Base-by-base conservation (phyloP, 257 asterid species). In the Rhazya stricta region DNA sequence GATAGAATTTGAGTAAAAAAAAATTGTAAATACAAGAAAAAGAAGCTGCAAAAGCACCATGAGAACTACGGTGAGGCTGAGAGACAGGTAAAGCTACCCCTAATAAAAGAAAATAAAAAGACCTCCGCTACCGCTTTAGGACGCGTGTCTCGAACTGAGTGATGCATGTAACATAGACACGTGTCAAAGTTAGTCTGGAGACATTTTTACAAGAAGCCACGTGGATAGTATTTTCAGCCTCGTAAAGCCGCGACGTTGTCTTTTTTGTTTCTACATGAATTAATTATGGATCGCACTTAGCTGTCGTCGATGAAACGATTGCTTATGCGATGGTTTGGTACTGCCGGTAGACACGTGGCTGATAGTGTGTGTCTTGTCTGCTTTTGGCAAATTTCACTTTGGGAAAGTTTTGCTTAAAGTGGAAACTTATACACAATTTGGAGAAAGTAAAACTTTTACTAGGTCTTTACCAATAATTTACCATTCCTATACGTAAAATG, bases 161-260 rank as follows among this genome's bases (percentile, higher is more conserved):
- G 68, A 76, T 53, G 71, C 45, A 58, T 7, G 43, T 23, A 29
- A 0, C 34, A 50, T 1, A 2, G 70, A 80, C 77, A 78, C 83
- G 84, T 78, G 79, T 74, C 71, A 1, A 23, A 3, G 27, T 10
- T 76, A 0, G 39, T 34, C 71, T 42, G 72, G 43, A 69, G 56
- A 57, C 36, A 75, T 32, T n/a, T n/a, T n/a, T n/a, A 6, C 21
- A 2, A 69, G 12, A 11, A 12, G 79, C 50, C 84, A 80, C 86
- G 79, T 80, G 83, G 81, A 39, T 21, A n/a, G 51, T 53, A 61
- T 36, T 43, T 53, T 80, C 75, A 72, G 81, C 84, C 83, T 83
- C 77, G 77, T 68, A 80, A 80, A 74, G 80, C 72, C 76, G 75
- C 76, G 68, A 56, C 69, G 58, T 72, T 72, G 80, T 77, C 77